Base-by-base conservation (phyloP, 2,329 filamentous ascomycete genomes). In the Penicillium corylophilum region DNA sequence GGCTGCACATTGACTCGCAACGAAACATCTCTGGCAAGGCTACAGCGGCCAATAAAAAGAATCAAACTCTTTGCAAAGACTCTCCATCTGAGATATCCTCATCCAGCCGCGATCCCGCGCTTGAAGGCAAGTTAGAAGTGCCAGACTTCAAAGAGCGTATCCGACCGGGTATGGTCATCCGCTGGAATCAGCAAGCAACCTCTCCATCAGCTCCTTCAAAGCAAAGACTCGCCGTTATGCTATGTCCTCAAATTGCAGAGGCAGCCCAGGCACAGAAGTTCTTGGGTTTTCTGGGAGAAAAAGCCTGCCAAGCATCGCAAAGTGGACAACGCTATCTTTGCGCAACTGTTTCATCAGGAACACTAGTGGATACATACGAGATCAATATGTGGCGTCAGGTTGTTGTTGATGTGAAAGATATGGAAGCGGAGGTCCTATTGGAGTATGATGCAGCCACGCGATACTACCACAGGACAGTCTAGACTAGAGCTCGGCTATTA, bases 401-500 rank as follows among this genome's bases (percentile, higher is more conserved):
- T 20, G 62, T 72, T 3, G 59, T 76, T 1, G 51, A 56, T 16
- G 57, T 69, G 5, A 62, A 67, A 0, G 44, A 59, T 53, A 77
- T 79, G 74, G 65, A 71, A 33, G 59, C 52, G 0, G 76, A 78
- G 61, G 69, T 77, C 3, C 51, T 76, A 26, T 53, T 78, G 9
- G 74, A 78, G 56, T 78, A 76, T 55, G 75, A 78, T 57, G 48
- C 62, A 2, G 69, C 57, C 7, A 74, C 75, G n/a, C 63, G 76
- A 48, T 77, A 75, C 46, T 77, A 76, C 55, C 74, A 76, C 23
- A 18, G 22, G 13, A 29, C 33, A 2, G 50, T 38, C 10, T 46
- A 46, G 28, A 20, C 31, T 22, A 15, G 20, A 28, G 28, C 10
- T 42, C 13, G 16, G 29, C 35, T 24, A 43, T 38, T 36, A 10